A percentile compares a stretch with the other conserved stretches of the same genome.
phyloP scores from a whole-genome alignment of 2,329 filamentous ascomycete genomes.

The Beauveria scarabaeidicola region DNA sequence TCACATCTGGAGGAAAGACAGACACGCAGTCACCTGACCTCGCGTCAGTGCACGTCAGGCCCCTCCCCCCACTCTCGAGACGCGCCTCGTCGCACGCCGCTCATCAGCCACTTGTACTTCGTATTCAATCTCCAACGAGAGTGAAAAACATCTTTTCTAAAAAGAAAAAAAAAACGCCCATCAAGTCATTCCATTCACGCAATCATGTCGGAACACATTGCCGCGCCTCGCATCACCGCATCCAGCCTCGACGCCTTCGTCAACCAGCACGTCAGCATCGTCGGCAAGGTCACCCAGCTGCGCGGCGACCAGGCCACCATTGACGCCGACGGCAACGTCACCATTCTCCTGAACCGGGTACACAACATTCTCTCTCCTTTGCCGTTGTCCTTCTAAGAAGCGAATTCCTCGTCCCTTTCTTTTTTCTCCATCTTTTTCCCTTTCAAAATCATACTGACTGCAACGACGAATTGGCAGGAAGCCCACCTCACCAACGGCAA shows the following conservation, averaged over 20 bases:
- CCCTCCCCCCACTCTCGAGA: background rate
- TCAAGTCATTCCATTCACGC: no score
- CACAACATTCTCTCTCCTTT: background rate
- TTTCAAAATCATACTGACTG: background rate
- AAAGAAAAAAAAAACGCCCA: no score
- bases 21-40: conserved; percentile 5
- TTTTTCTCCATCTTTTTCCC: background rate
- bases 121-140: background rate
- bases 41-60: conserved; percentile 2
- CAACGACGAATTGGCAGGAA: conserved; percentile 41
- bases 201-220: conserved; percentile 57
- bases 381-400: no score
- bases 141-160: no score
- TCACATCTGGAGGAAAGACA: no score
- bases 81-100: background rate
- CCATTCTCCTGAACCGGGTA: conserved; percentile 65
- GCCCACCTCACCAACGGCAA: conserved; percentile 61
- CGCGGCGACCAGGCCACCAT: conserved; percentile 73
- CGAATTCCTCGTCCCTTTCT: no score
- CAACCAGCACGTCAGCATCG: conserved; percentile 67
- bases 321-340: conserved; percentile 71
- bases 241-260: conserved; percentile 70
- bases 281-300: conserved; percentile 77
- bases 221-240: conserved; percentile 74
- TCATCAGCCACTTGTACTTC: background rate